Conservation (phyloP, 139 green algal genomes). For the Eudorina sp. region DNA sequence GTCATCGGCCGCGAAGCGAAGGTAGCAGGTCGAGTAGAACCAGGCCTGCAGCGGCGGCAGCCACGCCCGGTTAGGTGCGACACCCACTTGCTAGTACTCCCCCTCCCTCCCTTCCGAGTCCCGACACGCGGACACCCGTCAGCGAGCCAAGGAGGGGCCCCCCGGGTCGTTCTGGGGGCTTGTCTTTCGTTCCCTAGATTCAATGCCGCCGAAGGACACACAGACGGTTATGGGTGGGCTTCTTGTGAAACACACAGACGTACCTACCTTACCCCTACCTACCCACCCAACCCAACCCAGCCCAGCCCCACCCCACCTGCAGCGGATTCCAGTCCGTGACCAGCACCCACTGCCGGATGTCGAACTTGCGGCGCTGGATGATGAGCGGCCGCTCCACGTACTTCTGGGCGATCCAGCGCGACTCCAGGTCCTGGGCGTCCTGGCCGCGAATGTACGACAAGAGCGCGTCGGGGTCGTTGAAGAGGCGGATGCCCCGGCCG, state of each 20-base stretch:
- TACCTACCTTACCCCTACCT: no score
- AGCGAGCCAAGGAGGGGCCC: no score
- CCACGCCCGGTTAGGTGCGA: no score
- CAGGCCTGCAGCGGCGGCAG: slow-evolving; percentile 12
- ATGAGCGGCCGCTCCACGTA: slow-evolving; percentile 79
- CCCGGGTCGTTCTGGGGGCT: no score
- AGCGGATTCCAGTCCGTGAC: slow-evolving; percentile 64
- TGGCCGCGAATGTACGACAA: slow-evolving; percentile 47
- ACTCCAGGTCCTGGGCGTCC: slow-evolving; percentile 53
- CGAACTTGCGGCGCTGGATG: slow-evolving; percentile 73
- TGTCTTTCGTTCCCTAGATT: no score
- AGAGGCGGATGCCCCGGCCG: slow-evolving; percentile 75
- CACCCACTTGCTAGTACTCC: no score
- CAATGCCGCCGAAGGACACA: no score
- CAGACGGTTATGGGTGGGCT: no score
- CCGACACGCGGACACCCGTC: no score
- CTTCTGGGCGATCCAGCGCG: slow-evolving; percentile 73
- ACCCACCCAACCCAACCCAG: background rate
- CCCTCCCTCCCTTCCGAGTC: no score
- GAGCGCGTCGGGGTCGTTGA: slow-evolving; percentile 67
- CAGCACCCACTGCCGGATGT: slow-evolving; percentile 76
- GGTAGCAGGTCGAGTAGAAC: slow-evolving; percentile 62
- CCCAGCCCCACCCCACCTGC: background rate
- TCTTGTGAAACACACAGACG: no score
- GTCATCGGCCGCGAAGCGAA: slow-evolving; percentile 69